Base-by-base conservation (phyloP, 192 early-diverging fungal species). In the Coemansia sp. region DNA sequence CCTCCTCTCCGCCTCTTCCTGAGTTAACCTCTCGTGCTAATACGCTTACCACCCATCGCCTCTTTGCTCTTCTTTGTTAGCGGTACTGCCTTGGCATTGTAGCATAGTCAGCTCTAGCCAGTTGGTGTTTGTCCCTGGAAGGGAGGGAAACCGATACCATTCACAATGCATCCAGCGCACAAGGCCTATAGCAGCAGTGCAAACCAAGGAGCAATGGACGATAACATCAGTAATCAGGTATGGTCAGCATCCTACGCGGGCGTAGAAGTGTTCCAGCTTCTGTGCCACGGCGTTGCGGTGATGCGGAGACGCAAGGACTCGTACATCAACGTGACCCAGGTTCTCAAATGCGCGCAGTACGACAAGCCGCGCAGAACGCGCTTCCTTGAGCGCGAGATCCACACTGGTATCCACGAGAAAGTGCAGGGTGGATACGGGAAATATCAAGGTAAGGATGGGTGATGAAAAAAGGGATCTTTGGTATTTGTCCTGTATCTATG, bases 401-500 rank as follows among this genome's bases (percentile, higher is more conserved):
- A 92, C 52, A 82, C 83, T 42, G 91, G 90, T 15, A 83, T 85
- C 22, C 93, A 97, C 78, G 95, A 97, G 67, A 97, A 97, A 76
- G 88, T 97, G 19, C 95, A 97, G 81, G 95, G 95, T 22, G 95
- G 95, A 12, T 97, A 97, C 77, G 95, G 95, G 21, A 94, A 95
- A 79, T 96, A 93, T 72, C 94, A 96, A 80, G 94, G 94, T 68
- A 91, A 21, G 63, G 60, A n/a, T 7, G 51, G 21, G 10, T 45
- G 42, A 12, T 45, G 42, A 45, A 45, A 45, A 45, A 45, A 8
- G 42, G 42, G 10, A 45, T 12, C 42, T 26, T 26, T 26, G 26
- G 26, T 26, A 26, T 26, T 26, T 26, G 26, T 3, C 26, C 3
- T 26, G 26, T 26, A 26, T 26, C 26, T 26, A 26, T 26, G 26